phyloP scores from a whole-genome alignment of 768 basidiomycete species.

The Leccinellum luteum region DNA sequence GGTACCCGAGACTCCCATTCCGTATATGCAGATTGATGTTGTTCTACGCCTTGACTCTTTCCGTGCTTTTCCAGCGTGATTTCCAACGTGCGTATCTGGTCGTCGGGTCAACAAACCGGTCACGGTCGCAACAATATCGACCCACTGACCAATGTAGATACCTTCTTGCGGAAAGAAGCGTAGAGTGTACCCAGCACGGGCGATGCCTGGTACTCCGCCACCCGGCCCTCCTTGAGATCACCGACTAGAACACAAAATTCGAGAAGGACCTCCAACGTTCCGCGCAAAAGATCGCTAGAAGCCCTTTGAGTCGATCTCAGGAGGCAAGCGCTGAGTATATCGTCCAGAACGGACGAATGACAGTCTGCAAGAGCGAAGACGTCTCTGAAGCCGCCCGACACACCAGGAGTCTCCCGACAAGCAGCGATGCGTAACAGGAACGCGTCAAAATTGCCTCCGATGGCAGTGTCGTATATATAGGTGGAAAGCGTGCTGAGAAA shows the following conservation, averaged over 20 bases:
- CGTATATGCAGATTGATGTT: conserved; percentile 23
- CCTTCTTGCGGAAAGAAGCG: conserved; percentile 50
- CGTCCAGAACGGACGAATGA: conserved; percentile 69
- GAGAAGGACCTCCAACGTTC: conserved; percentile 61
- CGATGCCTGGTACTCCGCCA: conserved; percentile 67
- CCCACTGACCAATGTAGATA: conserved; percentile 54
- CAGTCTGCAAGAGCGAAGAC: conserved; percentile 67
- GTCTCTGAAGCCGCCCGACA: conserved; percentile 48
- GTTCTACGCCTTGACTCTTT: conserved; percentile 18
- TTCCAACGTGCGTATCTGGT: conserved; percentile 55
- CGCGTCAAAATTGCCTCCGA: conserved; percentile 70
- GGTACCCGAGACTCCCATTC: conserved; percentile 35
- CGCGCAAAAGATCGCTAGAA: conserved; percentile 62
- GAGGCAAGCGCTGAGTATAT: conserved; percentile 74
- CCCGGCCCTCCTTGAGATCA: conserved; percentile 49
- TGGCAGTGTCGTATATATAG: conserved; percentile 81
- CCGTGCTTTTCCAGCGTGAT: conserved; percentile 52
- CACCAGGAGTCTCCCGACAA: conserved; percentile 21
- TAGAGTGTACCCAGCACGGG: conserved; percentile 53
- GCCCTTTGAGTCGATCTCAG: conserved; percentile 65
- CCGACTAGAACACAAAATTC: conserved; percentile 66
- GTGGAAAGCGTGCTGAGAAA: conserved; percentile 66
- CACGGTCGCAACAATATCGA: background rate
- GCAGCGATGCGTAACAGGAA: conserved; percentile 50
- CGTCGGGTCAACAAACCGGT: conserved; percentile 1